These are phyloP conservation scores for Syncephalis fuscata DNA, from an alignment of 371 early-diverging fungal genomes.

Conservation along the genomic window DNA sequence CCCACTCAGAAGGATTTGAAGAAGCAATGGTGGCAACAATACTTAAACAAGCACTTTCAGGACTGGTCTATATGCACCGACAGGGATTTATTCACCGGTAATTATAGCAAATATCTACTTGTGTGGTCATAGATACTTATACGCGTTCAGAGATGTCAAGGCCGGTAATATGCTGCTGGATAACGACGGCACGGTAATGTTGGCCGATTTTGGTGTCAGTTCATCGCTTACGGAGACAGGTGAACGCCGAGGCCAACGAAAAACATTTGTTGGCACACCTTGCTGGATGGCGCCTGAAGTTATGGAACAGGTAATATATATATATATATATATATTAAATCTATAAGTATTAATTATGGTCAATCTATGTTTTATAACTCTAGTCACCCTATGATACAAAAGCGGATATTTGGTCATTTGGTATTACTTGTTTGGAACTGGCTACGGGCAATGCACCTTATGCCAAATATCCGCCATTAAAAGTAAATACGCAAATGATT, in stretches of 20 bases:
- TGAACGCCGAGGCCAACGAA: slow-evolving; percentile 51
- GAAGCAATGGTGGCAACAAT: slow-evolving; percentile 69
- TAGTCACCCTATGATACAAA: slow-evolving; percentile 69
- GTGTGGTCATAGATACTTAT: background rate
- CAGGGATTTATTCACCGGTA: slow-evolving; percentile 70
- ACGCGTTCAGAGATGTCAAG: slow-evolving; percentile 55
- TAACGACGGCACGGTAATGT: slow-evolving; percentile 60
- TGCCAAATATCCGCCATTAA: slow-evolving; percentile 78
- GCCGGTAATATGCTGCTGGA: slow-evolving; percentile 79
- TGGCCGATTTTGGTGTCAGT: slow-evolving; percentile 86
- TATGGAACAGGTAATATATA: slow-evolving; percentile 19
- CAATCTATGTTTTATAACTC: slow-evolving; percentile 41
- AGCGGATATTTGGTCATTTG: slow-evolving; percentile 90
- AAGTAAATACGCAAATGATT: slow-evolving; percentile 28
- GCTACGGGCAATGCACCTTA: slow-evolving; percentile 88
- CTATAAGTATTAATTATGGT: background rate
- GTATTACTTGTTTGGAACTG: slow-evolving; percentile 78
- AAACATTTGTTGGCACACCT: slow-evolving; percentile 86
- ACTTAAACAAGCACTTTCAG: slow-evolving; percentile 69
- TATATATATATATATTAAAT: background rate
- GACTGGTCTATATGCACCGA: slow-evolving; percentile 71
- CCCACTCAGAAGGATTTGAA: slow-evolving; percentile 69
- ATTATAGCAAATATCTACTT: background rate
- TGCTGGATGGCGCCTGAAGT: slow-evolving; percentile 86
- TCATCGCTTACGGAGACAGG: slow-evolving; percentile 62